Percentiles rank a stretch among this genome's conserved stretches.
Conservation (phyloP, 331 rosid species). For the Pyrus hybrid region DNA sequence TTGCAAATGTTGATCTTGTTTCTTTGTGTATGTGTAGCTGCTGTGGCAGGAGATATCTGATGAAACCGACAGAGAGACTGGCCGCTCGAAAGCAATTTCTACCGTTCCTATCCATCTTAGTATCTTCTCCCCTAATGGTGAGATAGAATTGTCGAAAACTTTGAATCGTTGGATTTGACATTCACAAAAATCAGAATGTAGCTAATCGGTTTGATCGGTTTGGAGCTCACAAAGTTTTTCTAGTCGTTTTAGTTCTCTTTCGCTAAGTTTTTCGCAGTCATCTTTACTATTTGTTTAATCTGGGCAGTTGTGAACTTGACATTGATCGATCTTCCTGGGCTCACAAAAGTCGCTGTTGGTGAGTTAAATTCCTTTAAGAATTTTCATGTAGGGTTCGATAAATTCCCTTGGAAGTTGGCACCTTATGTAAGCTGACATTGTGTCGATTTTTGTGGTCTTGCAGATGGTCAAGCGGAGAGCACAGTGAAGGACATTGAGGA, state of each 20-base stretch:
- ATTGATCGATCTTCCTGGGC: conserved; percentile 46
- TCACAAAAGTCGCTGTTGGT: conserved; percentile 51
- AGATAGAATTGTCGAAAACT: background rate
- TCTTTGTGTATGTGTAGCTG: conserved; percentile 32
- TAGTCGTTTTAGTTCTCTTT: background rate
- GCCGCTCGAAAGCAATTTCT: conserved; percentile 38
- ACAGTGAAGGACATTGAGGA: conserved; percentile 39
- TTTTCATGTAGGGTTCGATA: background rate
- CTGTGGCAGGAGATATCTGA: conserved; percentile 49
- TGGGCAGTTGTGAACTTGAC: conserved; percentile 44
- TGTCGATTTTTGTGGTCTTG: conserved; percentile 12
- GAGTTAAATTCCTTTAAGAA: background rate
- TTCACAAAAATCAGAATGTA: background rate
- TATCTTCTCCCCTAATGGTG: conserved; percentile 47
- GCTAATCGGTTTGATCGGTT: background rate
- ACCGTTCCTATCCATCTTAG: conserved; percentile 50
- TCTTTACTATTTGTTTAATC: background rate
- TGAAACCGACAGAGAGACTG: conserved; percentile 49
- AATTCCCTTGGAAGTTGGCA: background rate
- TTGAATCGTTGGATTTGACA: background rate
- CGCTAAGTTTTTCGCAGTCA: background rate
- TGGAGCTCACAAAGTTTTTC: background rate
- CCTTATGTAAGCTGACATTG: conserved; percentile 1
- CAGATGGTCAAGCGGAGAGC: conserved; percentile 41
- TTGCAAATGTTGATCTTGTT: background rate